phyloP scores from a whole-genome alignment of 1,139 yeast species.

The Yamadazyma blattariae region DNA sequence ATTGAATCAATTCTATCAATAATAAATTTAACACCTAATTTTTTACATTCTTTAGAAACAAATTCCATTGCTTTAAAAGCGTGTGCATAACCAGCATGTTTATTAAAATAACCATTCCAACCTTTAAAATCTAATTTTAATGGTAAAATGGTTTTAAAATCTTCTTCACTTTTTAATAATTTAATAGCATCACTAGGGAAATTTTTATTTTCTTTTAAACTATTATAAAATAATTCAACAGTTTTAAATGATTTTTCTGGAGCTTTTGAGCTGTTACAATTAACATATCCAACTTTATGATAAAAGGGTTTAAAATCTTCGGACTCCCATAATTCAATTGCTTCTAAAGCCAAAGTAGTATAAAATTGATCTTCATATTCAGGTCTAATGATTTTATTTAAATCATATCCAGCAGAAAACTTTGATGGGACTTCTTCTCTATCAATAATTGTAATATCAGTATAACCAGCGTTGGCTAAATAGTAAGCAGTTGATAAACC shows the following conservation, averaged over 20 bases:
- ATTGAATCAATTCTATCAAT: constrained; percentile 25
- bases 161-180: constrained; percentile 7
- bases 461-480: constrained; percentile 24
- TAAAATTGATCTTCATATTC: constrained; percentile 16
- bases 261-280: constrained; percentile 13
- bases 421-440: constrained; percentile 15
- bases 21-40: constrained; percentile 28
- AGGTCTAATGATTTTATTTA: constrained; percentile 16
- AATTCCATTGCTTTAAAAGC: constrained; percentile 14
- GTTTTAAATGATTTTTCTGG: constrained; percentile 10
- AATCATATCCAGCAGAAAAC: constrained; percentile 16
- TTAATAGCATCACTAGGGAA: constrained; percentile 7
- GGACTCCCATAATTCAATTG: constrained; percentile 16
- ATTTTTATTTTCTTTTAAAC: constrained; percentile 8
- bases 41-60: constrained; percentile 21
- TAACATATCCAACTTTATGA: constrained; percentile 14
- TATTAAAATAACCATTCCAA: constrained; percentile 14
- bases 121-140: constrained; percentile 13
- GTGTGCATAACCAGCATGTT: constrained; percentile 16
- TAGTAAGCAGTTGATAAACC: constrained; percentile 44
- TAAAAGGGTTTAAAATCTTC: constrained; percentile 9
- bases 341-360: constrained; percentile 14
- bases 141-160: constrained; percentile 10
- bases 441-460: constrained; percentile 15
- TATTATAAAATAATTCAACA: constrained; percentile 7